These are phyloP conservation scores for Fusarium longipes DNA, from an alignment of 2,329 filamentous ascomycete genomes.

Conservation along the genomic window DNA sequence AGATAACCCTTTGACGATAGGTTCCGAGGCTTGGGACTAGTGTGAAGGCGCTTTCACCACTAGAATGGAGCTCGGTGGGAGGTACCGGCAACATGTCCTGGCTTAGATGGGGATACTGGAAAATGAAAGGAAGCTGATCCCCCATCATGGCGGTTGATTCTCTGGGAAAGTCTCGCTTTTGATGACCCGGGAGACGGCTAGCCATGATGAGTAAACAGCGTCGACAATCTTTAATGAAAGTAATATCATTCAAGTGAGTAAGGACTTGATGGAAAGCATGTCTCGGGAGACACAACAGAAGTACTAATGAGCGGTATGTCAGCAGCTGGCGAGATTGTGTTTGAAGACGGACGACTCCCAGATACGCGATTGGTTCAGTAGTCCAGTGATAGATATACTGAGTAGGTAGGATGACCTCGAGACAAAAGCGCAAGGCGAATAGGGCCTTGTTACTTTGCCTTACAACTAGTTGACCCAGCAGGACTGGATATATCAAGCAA, in stretches of 20 bases:
- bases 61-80: neutral
- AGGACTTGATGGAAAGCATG: neutral
- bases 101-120: conserved; percentile 9
- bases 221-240: neutral
- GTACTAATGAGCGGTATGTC: neutral
- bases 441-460: neutral
- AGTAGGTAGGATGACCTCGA: neutral
- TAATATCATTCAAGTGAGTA: neutral
- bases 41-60: neutral
- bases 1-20: neutral
- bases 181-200: neutral
- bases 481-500: neutral
- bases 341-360: neutral
- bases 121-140: neutral
- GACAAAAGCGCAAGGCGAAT: neutral
- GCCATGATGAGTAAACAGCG: neutral
- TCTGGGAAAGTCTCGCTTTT: neutral
- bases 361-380: neutral
- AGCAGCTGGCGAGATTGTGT: neutral
- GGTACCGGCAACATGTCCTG: conserved; percentile 5
- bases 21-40: neutral
- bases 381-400: neutral
- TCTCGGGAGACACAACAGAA: neutral
- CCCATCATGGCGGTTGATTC: neutral
- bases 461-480: neutral